These are phyloP conservation scores for Suaeda aralocaspica DNA, from an alignment of 148 eudicot species.

Conservation along the genomic window DNA sequence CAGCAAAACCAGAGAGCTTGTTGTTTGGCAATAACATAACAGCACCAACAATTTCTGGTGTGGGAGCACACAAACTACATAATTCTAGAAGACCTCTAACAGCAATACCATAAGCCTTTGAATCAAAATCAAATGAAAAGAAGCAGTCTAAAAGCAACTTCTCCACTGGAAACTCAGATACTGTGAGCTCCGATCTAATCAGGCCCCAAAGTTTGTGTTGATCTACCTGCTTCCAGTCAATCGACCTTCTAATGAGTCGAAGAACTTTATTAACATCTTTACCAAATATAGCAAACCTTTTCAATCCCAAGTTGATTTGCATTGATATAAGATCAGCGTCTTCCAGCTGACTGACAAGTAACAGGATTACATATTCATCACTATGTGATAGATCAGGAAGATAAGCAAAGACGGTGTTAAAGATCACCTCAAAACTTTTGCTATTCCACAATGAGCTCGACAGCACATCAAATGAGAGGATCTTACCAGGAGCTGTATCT, in stretches of 20 bases:
- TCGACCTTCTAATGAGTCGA: constrained; percentile 26
- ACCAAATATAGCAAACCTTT: constrained; percentile 37
- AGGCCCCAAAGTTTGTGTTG: constrained; percentile 36
- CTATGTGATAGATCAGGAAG: constrained; percentile 33
- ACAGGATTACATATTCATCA: constrained; percentile 26
- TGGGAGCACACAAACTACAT: constrained; percentile 31
- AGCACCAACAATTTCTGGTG: constrained; percentile 40
- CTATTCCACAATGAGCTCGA: constrained; percentile 32
- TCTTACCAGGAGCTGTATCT: constrained; percentile 19
- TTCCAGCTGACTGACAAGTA: constrained; percentile 33
- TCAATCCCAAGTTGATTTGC: constrained; percentile 32
- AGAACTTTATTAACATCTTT: constrained; percentile 21
- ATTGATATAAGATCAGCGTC: constrained; percentile 28
- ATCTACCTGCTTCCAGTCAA: constrained; percentile 30
- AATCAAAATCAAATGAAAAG: constrained; percentile 29
- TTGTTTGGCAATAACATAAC: constrained; percentile 35
- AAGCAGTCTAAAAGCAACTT: constrained; percentile 34
- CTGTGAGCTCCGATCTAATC: constrained; percentile 35
- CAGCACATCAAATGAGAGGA: constrained; percentile 23
- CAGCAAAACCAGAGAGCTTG: constrained; percentile 33
- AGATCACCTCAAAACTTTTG: constrained; percentile 17
- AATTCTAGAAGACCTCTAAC: constrained; percentile 30
- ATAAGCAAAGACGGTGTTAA: constrained; percentile 23
- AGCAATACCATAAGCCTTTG: constrained; percentile 18
- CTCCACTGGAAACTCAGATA: constrained; percentile 33